Evolutionary conservation across 768 basidiomycete species (phyloP), one percentile per base, ranked within the genome.

Genomic region (Mrakia frigida): DNA sequence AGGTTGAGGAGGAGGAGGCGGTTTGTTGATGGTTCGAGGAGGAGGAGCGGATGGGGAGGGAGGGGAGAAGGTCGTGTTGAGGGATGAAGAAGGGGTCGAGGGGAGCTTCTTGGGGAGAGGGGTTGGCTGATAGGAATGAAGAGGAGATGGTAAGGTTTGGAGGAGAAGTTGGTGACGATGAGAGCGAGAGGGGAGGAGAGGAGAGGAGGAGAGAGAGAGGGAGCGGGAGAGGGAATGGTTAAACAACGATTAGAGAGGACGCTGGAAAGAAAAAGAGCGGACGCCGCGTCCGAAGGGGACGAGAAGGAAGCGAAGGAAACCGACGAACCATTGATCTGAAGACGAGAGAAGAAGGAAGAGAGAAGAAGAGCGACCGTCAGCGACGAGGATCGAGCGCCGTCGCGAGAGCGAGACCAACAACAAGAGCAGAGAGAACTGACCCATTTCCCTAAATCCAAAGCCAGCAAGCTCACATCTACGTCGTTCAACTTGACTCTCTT

Each of bases 81-180:
- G 35, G 65, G 65, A 68, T 41, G 65, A 68, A 68, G 65, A 68
- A 68, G 21, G 65, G 65, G 65, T 68, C 65, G 18, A 68, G 37
- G 37, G 65, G 35, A n/a, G 65, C 65, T 41, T 68, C 65, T 68
- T 68, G 65, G 9, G 65, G 65, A 10, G 65, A 68, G 14, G 65
- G 65, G 25, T 68, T 68, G 37, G 65, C 65, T 68, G 65, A 7
- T 33, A n/a, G 11, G 31, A 9, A 13, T 11, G 18, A 21, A 18
- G 23, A 37, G 1, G 61, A 35, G 35, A 10, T 0, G 33, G 13
- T 9, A 23, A 35, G 35, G 35, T 23, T 25, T 11, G 16, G 10
- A 68, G 65, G 35, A 68, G 65, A 16, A 67, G 37, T 3, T 31
- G 65, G 35, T 3, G 65, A 37, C 21, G 6, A 33, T 31, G 28